A percentile compares a stretch with the other conserved stretches of the same genome.
These are phyloP conservation scores for Apophysomyces ossiformis DNA, from an alignment of 371 early-diverging fungal species.

Conservation along the genomic window DNA sequence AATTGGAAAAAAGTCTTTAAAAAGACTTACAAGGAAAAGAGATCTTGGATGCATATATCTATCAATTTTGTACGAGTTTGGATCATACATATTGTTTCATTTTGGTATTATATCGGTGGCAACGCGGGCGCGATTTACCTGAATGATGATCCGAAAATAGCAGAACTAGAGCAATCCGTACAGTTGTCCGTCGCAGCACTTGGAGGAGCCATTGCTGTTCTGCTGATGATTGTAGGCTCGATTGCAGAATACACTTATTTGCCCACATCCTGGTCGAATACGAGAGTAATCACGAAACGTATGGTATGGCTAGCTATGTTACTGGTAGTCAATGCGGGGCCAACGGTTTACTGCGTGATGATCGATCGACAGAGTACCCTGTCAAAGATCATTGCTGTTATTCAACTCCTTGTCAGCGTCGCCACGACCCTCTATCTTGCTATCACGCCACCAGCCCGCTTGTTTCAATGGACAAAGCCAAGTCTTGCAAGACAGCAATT, in stretches of 20 bases:
- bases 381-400: constrained; percentile 57
- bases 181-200: constrained; percentile 67
- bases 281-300: constrained; percentile 65
- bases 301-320: constrained; percentile 62
- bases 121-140: constrained; percentile 69
- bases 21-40: constrained; percentile 86
- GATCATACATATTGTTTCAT: constrained; percentile 81
- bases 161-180: constrained; percentile 46
- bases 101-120: constrained; percentile 80
- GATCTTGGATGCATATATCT: constrained; percentile 81
- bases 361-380: constrained; percentile 44
- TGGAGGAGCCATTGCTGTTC: constrained; percentile 72
- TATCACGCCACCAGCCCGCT: constrained; percentile 57
- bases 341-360: constrained; percentile 63
- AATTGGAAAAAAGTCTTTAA: constrained; percentile 72
- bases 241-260: constrained; percentile 75
- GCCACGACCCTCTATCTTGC: constrained; percentile 68
- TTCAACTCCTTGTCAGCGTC: constrained; percentile 70
- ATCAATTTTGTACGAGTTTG: constrained; percentile 87
- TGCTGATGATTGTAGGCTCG: constrained; percentile 67
- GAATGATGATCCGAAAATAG: constrained; percentile 21
- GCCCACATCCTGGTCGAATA: constrained; percentile 60
- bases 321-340: constrained; percentile 66
- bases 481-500: constrained; percentile 57
- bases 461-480: constrained; percentile 33